Evolutionary conservation across 257 asterid genomes (phyloP).

Genomic region (Fraxinus pennsylvanica): DNA sequence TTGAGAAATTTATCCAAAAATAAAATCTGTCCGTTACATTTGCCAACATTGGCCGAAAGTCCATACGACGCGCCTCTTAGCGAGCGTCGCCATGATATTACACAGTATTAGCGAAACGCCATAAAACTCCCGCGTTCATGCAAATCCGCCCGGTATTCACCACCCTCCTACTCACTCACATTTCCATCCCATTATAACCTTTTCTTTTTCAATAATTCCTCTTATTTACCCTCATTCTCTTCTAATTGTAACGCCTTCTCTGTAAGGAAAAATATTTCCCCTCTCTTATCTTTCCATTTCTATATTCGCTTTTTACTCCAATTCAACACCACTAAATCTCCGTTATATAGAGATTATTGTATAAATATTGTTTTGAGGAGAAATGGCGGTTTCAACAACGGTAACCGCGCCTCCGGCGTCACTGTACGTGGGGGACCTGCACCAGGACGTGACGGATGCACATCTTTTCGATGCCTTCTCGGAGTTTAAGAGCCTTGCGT

Average conservation of each 20-base stretch:
- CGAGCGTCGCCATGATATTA: slow-evolving; percentile 24
- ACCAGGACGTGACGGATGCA: slow-evolving; percentile 43
- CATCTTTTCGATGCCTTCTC: slow-evolving; percentile 42
- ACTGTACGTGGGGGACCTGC: slow-evolving; percentile 63
- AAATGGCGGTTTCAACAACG: slow-evolving; percentile 43
- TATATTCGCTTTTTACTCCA: slow-evolving; percentile 1
- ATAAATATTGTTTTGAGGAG: neutral
- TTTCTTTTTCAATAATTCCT: neutral
- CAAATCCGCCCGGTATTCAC: slow-evolving; percentile 38
- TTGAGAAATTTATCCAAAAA: too few species aligned
- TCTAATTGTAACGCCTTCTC: slow-evolving; percentile 8
- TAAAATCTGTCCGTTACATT: too few species aligned
- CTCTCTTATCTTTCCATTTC: slow-evolving; percentile 10
- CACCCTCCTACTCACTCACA: slow-evolving; percentile 23
- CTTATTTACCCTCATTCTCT: neutral
- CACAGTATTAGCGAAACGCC: slow-evolving; percentile 38
- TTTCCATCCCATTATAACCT: neutral
- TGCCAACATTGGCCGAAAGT: neutral
- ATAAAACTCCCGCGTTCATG: slow-evolving; percentile 75
- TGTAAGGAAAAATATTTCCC: neutral
- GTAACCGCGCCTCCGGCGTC: slow-evolving; percentile 36
- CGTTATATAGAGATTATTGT: neutral
- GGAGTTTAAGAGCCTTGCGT: slow-evolving; percentile 44
- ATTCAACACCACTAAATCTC: neutral
- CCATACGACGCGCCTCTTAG: slow-evolving; percentile 34